Percentiles rank a stretch among this genome's conserved stretches.
phyloP scores from a whole-genome alignment of 176 grass and related monocot genomes.

The Phoenix dactylifera region DNA sequence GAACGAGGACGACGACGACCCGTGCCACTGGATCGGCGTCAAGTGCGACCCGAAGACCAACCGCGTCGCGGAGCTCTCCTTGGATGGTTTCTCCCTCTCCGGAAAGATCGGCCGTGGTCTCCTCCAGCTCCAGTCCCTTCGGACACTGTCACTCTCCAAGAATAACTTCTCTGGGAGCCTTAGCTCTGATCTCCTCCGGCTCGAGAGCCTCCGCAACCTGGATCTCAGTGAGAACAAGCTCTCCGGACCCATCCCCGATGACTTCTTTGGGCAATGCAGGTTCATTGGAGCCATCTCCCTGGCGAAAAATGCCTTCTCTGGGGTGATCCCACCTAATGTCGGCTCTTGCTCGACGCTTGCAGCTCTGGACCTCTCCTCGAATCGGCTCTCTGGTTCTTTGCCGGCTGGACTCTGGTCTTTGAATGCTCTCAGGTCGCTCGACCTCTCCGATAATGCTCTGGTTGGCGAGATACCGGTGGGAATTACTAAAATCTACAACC shows the following conservation, averaged over 20 bases:
- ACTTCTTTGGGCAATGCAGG: slow-evolving; percentile 63
- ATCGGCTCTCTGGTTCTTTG: slow-evolving; percentile 50
- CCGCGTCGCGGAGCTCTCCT: slow-evolving; percentile 46
- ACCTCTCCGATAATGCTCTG: slow-evolving; percentile 65
- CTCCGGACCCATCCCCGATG: slow-evolving; percentile 43
- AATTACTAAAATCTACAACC: slow-evolving; percentile 82
- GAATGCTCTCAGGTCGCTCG: slow-evolving; percentile 69
- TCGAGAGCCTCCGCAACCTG: slow-evolving; percentile 50
- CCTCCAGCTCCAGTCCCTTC: slow-evolving; percentile 65
- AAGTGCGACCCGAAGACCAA: slow-evolving; percentile 54
- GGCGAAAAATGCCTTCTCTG: slow-evolving; percentile 56
- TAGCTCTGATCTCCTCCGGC: slow-evolving; percentile 43
- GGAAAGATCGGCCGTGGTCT: slow-evolving; percentile 82
- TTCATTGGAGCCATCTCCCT: slow-evolving; percentile 70
- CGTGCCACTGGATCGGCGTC: slow-evolving; percentile 63
- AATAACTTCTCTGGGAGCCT: slow-evolving; percentile 85
- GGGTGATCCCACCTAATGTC: slow-evolving; percentile 41
- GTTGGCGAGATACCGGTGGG: slow-evolving; percentile 62
- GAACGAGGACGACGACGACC: slow-evolving; percentile 77
- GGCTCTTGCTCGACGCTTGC: slow-evolving; percentile 70
- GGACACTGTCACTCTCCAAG: slow-evolving; percentile 46
- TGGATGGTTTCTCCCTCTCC: slow-evolving; percentile 65
- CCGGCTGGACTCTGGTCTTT: slow-evolving; percentile 66
- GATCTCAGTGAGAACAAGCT: slow-evolving; percentile 78
- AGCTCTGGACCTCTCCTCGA: slow-evolving; percentile 63